phyloP scores from a whole-genome alignment of 192 early-diverging fungal genomes.

The Coemansia sp. region DNA sequence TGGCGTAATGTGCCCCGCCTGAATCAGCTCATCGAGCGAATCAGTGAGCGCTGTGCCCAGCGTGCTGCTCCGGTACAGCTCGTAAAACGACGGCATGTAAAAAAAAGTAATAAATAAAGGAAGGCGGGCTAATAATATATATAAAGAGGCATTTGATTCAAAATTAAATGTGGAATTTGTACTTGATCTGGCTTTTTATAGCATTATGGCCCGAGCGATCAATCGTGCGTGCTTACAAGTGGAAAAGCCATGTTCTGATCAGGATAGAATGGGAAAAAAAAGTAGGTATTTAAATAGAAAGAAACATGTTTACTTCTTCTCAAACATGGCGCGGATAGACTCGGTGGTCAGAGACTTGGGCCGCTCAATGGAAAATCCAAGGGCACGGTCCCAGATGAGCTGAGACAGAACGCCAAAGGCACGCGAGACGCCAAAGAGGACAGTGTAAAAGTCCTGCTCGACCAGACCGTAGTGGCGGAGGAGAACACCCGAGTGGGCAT shows the following conservation, averaged over 20 bases:
- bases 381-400: constrained; percentile 96
- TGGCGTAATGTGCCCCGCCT: constrained; percentile 83
- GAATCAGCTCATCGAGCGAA: constrained; percentile 93
- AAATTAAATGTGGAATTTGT: background rate
- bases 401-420: constrained; percentile 93
- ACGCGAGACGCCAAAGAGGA: constrained; percentile 98
- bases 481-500: constrained; percentile 97
- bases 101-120: background rate
- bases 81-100: constrained; percentile 64
- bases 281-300: background rate
- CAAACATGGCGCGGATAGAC: constrained; percentile 85
- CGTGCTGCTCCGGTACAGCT: constrained; percentile 72
- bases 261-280: background rate
- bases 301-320: constrained; percentile 28
- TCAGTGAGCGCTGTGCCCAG: constrained; percentile 93
- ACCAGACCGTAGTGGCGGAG: constrained; percentile 94
- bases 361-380: constrained; percentile 91
- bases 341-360: constrained; percentile 90
- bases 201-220: background rate
- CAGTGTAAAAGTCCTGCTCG: constrained; percentile 99
- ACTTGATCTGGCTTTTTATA: background rate
- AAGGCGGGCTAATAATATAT: background rate
- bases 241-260: background rate
- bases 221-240: background rate
- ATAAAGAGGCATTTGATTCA: too few species aligned